Base-by-base conservation (phyloP, 768 basidiomycete genomes). In the Lactifluus echinatus region DNA sequence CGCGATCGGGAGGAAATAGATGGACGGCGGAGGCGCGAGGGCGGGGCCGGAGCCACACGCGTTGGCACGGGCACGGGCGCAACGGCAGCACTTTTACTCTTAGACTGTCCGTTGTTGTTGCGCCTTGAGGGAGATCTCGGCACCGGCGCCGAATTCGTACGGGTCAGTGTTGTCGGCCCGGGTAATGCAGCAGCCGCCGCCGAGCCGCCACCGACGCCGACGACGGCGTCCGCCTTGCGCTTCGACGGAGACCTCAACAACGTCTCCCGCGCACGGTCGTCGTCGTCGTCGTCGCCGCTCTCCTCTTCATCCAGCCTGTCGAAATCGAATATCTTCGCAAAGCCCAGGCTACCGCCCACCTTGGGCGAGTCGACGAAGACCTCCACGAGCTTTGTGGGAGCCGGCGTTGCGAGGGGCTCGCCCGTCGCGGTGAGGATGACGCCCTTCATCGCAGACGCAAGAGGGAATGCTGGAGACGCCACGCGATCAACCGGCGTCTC, bases 391-490 rank as follows among this genome's bases (percentile, higher is more conserved):
- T 86, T 85, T 0, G 76, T 72, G 0, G 85, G 85, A 2, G 79
- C 75, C 1, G 89, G 89, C 12, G 89, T 93, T 3, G 80, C 75
- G 7, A 92, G 73, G 1, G 77, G 73, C 66, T 90, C 83, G 8
- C 90, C 89, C 0, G 90, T 90, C 8, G 83, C 74, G 0, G 90
- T 90, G 36, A 91, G 74, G 29, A 93, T 76, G 37, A 93, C 86
- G 2, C 90, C 75, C 61, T 74, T 74, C 75, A 76, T 76, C 14
- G 75, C 75, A 11, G 72, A 73, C 0, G 63, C 69, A 17, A 56
- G n/a, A 8, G 69, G 65, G 33, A 65, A 57, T 33, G 57, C 33
- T 31, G 59, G 60, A 5, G 56, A 67, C 11, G 68, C 63, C 6
- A 71, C 60, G 29, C 79, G 76, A 28, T 68, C 73, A 14, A 78